Evolutionary conservation across 805 yeast species (phyloP), one percentile per base, ranked within the genome.

Genomic region (Saccharomyces paradoxus): DNA sequence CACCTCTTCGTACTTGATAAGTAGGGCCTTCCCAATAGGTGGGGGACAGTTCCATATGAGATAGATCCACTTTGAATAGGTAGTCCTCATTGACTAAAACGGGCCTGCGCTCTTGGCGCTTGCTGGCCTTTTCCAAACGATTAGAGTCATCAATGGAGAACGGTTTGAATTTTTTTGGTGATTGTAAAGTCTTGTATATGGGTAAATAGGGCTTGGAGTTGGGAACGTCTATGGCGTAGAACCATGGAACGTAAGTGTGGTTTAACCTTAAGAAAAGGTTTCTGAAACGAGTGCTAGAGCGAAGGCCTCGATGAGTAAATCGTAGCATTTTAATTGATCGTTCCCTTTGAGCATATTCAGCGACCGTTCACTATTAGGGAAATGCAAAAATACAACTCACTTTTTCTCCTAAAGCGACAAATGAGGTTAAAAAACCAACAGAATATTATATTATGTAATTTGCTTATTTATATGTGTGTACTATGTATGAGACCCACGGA

Each of bases 21-120:
- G 74, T 71, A 0, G 97, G 94, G 1, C 97, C 97, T 7, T 81
- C 83, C 97, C 97, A 92, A 66, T 83, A 92, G 0, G 84, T 78
- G 0, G 98, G 95, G 2, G 71, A 59, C 62, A 91, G 67, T 50
- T 76, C 77, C 69, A 82, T 76, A 6, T 71, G 68, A 0, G 64
- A 58, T 22, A 92, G 56, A 62, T 89, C 82, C 4, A 89, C 96
- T 62, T 82, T 81, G 62, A 87, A 87, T 27, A 92, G 72, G 26
- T 81, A 79, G 64, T 91, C 98, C 62, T 89, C 96, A 64, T 84
- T 84, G 1, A 92, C 97, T 0, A 79, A 78, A 2, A 86, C 55
- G 1, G 17, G 24, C n/a, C n/a, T 32, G 29, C 8, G 46, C 28
- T 30, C 47, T n/a, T 53, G 52, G 41, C 54, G 49, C 26, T 53